phyloP scores from a whole-genome alignment of 129 eudicot genomes.

The Scalesia atractyloides region DNA sequence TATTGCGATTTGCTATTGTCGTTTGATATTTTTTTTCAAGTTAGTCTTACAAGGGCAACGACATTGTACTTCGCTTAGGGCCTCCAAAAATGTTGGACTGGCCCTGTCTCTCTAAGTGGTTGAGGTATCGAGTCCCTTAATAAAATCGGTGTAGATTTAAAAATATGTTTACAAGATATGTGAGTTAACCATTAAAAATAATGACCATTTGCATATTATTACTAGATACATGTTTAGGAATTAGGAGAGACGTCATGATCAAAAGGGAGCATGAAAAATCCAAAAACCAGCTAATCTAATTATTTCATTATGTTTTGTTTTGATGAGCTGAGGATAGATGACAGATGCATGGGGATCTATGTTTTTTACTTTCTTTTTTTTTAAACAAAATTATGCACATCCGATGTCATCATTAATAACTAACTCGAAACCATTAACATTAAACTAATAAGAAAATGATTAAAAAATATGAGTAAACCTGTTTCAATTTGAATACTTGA shows the following conservation, averaged over 20 bases:
- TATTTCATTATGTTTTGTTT: conserved; percentile 6
- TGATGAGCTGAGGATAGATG: conserved; percentile 14
- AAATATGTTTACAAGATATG: too few species aligned
- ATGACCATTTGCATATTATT: too few species aligned
- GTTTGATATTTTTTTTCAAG: too few species aligned
- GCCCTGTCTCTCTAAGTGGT: too few species aligned
- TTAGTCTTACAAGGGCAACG: too few species aligned
- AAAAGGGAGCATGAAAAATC: conserved; percentile 7
- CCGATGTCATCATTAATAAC: conserved; percentile 12
- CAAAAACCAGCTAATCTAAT: not conserved
- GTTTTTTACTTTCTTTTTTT: not conserved
- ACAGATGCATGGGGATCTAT: conserved; percentile 34
- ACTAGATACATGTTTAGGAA: not conserved
- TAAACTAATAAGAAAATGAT: not conserved
- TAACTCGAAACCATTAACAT: conserved; percentile 20
- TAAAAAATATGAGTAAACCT: not conserved
- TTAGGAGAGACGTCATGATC: conserved; percentile 27
- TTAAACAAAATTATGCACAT: conserved; percentile 27
- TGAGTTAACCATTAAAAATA: too few species aligned
- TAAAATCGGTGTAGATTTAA: too few species aligned
- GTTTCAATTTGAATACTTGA: not conserved
- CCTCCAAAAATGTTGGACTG: too few species aligned
- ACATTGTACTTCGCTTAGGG: too few species aligned
- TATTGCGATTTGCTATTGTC: too few species aligned
- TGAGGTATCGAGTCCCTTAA: too few species aligned